Percentiles rank a stretch among this genome's conserved stretches.
Evolutionary conservation across 495 filamentous ascomycete genomes (phyloP).

Genomic region (Corynascus novoguineensis): DNA sequence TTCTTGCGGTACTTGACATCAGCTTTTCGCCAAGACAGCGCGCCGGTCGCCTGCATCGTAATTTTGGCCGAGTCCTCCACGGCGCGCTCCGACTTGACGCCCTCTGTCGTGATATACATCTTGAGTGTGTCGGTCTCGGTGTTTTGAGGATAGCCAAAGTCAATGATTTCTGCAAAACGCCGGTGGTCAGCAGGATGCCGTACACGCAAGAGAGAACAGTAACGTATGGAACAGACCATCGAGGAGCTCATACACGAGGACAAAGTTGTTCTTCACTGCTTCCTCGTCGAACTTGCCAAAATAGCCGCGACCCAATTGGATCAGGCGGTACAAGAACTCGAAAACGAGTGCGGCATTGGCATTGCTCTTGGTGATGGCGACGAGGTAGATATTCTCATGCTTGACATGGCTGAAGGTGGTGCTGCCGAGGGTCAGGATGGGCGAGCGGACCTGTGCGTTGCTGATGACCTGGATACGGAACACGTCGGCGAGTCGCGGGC

Average conservation of each 20-base stretch:
- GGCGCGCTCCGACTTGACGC: constrained; percentile 90
- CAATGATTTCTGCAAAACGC: constrained; percentile 72
- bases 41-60: constrained; percentile 98
- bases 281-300: constrained; percentile 99
- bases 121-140: constrained; percentile 98
- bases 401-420: constrained; percentile 99
- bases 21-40: constrained; percentile 90
- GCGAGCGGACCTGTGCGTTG: constrained; percentile 95
- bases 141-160: constrained; percentile 99
- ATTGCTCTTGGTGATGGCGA: constrained; percentile 98
- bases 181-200: neutral
- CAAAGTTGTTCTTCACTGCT: constrained; percentile 99
- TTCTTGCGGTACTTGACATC: constrained; percentile 99
- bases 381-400: constrained; percentile 98
- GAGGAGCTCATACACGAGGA: constrained; percentile 94
- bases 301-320: constrained; percentile 86
- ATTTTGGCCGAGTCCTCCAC: constrained; percentile 93
- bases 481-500: constrained; percentile 93
- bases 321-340: constrained; percentile 92
- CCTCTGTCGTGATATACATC: constrained; percentile 99
- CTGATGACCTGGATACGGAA: constrained; percentile 99
- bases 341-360: constrained; percentile 98
- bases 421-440: constrained; percentile 93
- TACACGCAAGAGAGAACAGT: neutral
- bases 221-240: constrained; percentile 65